Base-by-base conservation (phyloP, 1,139 yeast genomes). In the Saccharomyces hybrid region DNA sequence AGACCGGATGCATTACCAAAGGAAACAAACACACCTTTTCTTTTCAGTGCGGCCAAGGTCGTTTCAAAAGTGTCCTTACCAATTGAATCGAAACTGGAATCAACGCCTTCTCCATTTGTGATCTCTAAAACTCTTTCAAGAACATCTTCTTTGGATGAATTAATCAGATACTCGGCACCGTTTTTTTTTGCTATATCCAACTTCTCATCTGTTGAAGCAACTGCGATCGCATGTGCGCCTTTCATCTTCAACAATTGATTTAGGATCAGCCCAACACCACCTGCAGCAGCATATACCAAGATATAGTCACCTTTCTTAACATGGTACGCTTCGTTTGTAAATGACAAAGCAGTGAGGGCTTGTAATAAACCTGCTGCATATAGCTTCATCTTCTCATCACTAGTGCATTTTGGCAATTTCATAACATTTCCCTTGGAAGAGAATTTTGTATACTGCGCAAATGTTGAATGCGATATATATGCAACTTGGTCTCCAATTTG, bases 211-310 rank as follows among this genome's bases (percentile, higher is more conserved):
- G 88, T 76, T 1, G 96, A 88, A 3, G 95, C 93, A 46, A 88
- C 76, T 2, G 95, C 96, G 71, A 91, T 89, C 50, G 84, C 91
- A 58, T 80, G 83, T 3, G 89, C 96, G 26, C 96, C 95, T 52
- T 74, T 74, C 28, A 70, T 71, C 34, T 76, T 67, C 52, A 84
- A 72, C 69, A 89, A 72, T 70, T 89, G 96, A 48, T 77, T 76
- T 53, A 88, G 70, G 14, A 88, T 62, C 53, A 80, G 76, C 1
- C 97, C 97, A 52, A 88, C 93, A 55, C 97, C 96, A 51, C 97
- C 97, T 7, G 96, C 96, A 16, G 96, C 96, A 1, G 97, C 97
- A 76, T 90, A 89, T 38, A 88, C 83, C 53, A 90, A 75, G 46
- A 85, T 78, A 60, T 71, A 78, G 57, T 91, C 96, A 52, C 81